These are phyloP conservation scores for Cryptosporidium muris DNA, from an alignment of 169 alveolate genomes.

Conservation along the genomic window DNA sequence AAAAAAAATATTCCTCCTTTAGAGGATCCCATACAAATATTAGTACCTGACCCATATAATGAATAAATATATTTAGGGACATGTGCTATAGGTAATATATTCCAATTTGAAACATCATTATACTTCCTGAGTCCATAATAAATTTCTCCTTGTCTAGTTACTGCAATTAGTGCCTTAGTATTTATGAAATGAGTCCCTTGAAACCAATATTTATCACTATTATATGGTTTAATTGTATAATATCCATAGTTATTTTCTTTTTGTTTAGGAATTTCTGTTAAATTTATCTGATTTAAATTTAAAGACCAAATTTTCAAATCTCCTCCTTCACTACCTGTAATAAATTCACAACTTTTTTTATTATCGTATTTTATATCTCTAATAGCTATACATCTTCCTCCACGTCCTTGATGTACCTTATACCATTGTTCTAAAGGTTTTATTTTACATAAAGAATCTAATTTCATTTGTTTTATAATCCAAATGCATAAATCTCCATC, in stretches of 20 bases:
- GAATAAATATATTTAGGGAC: slow-evolving; percentile 15
- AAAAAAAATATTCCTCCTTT: slow-evolving; percentile 28
- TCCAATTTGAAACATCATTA: slow-evolving; percentile 1
- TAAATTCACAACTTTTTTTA: background rate
- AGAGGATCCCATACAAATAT: slow-evolving; percentile 38
- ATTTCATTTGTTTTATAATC: background rate
- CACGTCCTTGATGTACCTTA: slow-evolving; percentile 64
- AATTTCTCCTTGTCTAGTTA: slow-evolving; percentile 39
- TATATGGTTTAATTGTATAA: background rate
- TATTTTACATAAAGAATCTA: background rate
- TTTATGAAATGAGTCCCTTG: slow-evolving; percentile 37
- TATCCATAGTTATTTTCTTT: background rate
- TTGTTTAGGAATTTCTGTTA: background rate
- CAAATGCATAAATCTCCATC: slow-evolving; percentile 53
- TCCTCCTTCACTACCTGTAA: slow-evolving; percentile 62
- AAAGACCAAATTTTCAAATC: slow-evolving; percentile 48
- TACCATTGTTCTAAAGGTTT: background rate
- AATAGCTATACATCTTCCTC: slow-evolving; percentile 30
- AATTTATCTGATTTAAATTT: too few relatives aligned
- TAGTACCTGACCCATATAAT: slow-evolving; percentile 1
- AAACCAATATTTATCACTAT: slow-evolving; percentile 17
- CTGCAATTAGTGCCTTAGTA: slow-evolving; percentile 3
- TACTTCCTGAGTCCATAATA: background rate
- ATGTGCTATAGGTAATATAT: background rate
- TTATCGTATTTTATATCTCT: background rate